Base-by-base conservation (phyloP, 1,284 basidiomycete species). In the Sporisorium exsertum region DNA sequence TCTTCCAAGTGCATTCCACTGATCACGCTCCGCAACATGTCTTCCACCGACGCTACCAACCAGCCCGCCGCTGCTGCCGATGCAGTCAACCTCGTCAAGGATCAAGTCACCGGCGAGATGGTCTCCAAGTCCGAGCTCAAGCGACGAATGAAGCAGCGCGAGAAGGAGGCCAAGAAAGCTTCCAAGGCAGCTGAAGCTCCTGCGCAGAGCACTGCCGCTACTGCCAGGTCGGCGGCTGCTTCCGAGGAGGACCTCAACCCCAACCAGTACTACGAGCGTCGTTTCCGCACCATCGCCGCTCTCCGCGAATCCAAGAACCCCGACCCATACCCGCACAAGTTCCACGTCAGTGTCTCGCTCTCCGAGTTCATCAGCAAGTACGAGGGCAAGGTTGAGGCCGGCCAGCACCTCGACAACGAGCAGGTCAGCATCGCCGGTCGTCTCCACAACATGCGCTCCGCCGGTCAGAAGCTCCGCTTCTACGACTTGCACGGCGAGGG, bases 291-390 rank as follows among this genome's bases (percentile, higher is more conserved):
- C 82, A 95, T 99, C 82, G 90, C 91, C 79, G 91, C 91, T 81
- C 89, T 99, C 69, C 92, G 94, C 86, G 89, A 92, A 86, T 92
- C 93, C 52, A 91, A 92, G 86, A 87, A 90, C 33, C 86, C 86
- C 5, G 94, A 96, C 86, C 96, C 97, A 3, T 99, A 99, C 88
- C 96, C 97, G 22, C 97, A 99, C 91, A 99, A 99, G 90, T 99
- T 99, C 88, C 87, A 97, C 82, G 95, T 97, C 47, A 89, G 92
- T 53, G 88, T 88, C 74, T 93, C 93, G n/a, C 88, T 99, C 82
- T 88, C 90, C 18, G 85, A 88, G 15, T 99, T 92, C 87, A 91
- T 98, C 84, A 86, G 89, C 16, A 88, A 89, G 67, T 99, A 94
- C 84, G 92, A 93, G 47, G 64, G 83, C 29, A 91, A 75, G 61